phyloP scores from a whole-genome alignment of 176 grass and related monocot genomes.

The Oryza brachyantha region DNA sequence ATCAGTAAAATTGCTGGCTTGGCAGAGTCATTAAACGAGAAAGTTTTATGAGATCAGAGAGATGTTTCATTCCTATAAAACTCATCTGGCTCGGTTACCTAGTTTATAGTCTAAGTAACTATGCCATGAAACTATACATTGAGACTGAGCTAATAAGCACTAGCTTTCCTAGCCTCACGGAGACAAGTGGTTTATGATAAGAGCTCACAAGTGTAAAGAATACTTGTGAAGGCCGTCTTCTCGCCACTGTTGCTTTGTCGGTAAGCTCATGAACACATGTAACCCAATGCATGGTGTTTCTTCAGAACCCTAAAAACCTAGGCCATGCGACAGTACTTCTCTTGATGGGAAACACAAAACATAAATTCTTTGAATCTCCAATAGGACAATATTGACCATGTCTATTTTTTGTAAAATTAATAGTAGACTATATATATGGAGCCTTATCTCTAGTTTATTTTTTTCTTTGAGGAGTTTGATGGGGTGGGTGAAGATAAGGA shows the following conservation, averaged over 20 bases:
- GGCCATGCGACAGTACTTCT: background rate
- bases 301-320: background rate
- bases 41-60: too few relatives aligned
- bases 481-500: constrained; percentile 24
- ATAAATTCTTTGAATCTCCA: background rate
- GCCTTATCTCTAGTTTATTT: background rate
- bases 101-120: too few relatives aligned
- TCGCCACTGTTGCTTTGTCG: constrained; percentile 18
- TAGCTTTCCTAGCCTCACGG: constrained; percentile 27
- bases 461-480: background rate
- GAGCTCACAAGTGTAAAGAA: constrained; percentile 14
- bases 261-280: constrained; percentile 33
- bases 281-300: background rate
- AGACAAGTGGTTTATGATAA: constrained; percentile 12
- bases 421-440: background rate
- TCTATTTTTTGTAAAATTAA: background rate
- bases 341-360: background rate
- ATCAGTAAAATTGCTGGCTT: too few relatives aligned
- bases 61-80: too few relatives aligned
- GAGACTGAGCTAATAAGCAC: too few relatives aligned
- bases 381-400: constrained; percentile 27
- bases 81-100: too few relatives aligned
- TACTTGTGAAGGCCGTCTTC: constrained; percentile 31
- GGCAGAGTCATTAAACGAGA: too few relatives aligned
- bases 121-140: too few relatives aligned